Evolutionary conservation across 2,329 filamentous ascomycete species (phyloP).

Genomic region (Chalara sp.): DNA sequence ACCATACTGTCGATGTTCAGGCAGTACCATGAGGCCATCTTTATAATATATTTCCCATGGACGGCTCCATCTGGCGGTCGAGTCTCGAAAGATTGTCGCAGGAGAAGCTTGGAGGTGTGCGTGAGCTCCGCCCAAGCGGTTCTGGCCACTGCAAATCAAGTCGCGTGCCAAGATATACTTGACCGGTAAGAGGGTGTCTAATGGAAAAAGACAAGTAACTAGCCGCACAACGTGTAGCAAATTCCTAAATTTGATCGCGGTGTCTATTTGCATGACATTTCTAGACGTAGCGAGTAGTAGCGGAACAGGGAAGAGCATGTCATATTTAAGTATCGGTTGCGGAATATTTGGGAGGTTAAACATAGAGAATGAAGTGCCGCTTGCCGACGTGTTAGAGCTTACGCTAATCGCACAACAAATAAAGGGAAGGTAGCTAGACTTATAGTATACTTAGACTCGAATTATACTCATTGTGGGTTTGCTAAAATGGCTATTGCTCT

Average conservation of each 20-base stretch:
- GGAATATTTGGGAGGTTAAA: constrained; percentile 4
- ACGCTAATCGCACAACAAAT: constrained; percentile 5
- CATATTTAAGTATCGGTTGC: constrained; percentile 5
- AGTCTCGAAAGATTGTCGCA: constrained; percentile 2
- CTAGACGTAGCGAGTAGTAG: constrained; percentile 4
- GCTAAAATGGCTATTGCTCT: no score
- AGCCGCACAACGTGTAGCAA: background rate
- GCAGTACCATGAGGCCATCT: constrained; percentile 6
- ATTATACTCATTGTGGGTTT: background rate
- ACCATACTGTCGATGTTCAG: constrained; percentile 2
- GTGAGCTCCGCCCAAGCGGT: constrained; percentile 5
- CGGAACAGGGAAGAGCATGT: constrained; percentile 2
- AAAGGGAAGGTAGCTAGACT: background rate
- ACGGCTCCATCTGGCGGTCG: background rate
- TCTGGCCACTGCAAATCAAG: constrained; percentile 1
- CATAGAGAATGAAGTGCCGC: constrained; percentile 5
- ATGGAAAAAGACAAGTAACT: background rate
- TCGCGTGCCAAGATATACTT: constrained; percentile 1
- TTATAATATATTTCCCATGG: constrained; percentile 4
- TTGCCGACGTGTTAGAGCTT: constrained; percentile 4
- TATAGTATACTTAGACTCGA: background rate
- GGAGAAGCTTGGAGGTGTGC: constrained; percentile 2
- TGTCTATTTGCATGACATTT: constrained; percentile 5
- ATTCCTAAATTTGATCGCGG: constrained; percentile 4
- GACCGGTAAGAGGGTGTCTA: background rate